These are phyloP conservation scores for Tylopilus sp. DNA, from an alignment of 768 basidiomycete genomes.

Conservation along the genomic window DNA sequence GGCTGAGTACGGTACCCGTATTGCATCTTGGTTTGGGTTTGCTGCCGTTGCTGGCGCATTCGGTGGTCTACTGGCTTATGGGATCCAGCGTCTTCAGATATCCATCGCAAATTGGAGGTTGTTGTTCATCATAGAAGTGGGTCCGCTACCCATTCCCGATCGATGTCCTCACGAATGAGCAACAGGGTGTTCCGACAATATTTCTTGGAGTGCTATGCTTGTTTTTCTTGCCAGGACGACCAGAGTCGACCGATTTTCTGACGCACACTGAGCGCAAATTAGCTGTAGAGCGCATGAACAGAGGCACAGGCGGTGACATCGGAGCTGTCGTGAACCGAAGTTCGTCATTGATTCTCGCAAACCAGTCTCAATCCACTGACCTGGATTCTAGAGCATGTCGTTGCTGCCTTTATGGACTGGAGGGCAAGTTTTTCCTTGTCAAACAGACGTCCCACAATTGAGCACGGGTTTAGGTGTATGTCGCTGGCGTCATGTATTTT, in stretches of 20 bases:
- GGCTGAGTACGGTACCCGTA: slow-evolving; percentile 42
- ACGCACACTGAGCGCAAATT: slow-evolving; percentile 33
- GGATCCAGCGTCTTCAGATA: slow-evolving; percentile 41
- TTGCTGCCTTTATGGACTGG: slow-evolving; percentile 47
- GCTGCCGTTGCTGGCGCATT: slow-evolving; percentile 58
- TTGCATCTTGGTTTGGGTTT: slow-evolving; percentile 54
- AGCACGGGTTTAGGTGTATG: slow-evolving; percentile 33
- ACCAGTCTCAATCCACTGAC: background rate
- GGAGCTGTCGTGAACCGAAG: slow-evolving; percentile 40
- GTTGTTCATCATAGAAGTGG: slow-evolving; percentile 29
- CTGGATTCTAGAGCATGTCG: slow-evolving; percentile 35
- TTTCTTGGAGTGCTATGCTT: slow-evolving; percentile 27
- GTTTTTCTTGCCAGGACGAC: slow-evolving; percentile 30
- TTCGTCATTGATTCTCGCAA: slow-evolving; percentile 13
- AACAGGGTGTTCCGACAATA: slow-evolving; percentile 55
- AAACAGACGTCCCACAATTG: background rate
- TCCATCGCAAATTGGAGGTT: slow-evolving; percentile 42
- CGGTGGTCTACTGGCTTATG: slow-evolving; percentile 52
- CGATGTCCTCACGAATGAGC: background rate
- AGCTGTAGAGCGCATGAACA: slow-evolving; percentile 34
- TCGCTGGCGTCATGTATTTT: slow-evolving; percentile 46
- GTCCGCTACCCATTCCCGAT: background rate
- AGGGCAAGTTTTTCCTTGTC: slow-evolving; percentile 22
- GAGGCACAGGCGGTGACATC: slow-evolving; percentile 41
- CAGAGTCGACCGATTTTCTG: slow-evolving; percentile 33